These are phyloP conservation scores for Beauveria medogensis DNA, from an alignment of 2,329 filamentous ascomycete genomes.

Conservation along the genomic window DNA sequence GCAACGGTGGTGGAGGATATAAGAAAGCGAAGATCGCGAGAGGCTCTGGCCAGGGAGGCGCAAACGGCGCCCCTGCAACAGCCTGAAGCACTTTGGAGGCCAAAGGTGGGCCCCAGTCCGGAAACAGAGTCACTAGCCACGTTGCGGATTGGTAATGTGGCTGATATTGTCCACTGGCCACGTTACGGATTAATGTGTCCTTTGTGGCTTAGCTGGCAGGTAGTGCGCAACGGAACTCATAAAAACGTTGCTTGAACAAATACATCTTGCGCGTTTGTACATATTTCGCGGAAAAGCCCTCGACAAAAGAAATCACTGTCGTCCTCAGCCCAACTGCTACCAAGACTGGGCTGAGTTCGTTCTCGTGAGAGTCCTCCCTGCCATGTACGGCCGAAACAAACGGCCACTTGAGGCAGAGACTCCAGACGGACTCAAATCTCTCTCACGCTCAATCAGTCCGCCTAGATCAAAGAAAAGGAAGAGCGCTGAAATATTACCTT, in stretches of 20 bases:
- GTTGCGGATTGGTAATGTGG: not conserved
- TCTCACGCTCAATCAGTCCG: conserved; percentile 38
- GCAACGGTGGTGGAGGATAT: conserved; percentile 2
- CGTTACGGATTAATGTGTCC: not conserved
- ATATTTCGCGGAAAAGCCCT: too few relatives aligned
- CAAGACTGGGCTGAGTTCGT: not conserved
- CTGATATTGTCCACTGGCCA: not conserved
- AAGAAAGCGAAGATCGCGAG: not conserved
- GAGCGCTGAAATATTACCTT: conserved; percentile 31
- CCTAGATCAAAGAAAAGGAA: conserved; percentile 27
- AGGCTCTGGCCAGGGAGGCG: not conserved
- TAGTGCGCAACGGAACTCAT: not conserved
- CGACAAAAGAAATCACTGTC: not conserved
- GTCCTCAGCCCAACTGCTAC: not conserved
- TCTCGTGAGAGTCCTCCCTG: not conserved
- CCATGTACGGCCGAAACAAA: conserved; percentile 2
- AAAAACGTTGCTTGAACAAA: not conserved
- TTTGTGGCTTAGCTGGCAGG: not conserved
- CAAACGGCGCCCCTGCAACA: not conserved
- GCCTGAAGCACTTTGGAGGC: not conserved
- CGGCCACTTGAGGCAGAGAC: not conserved
- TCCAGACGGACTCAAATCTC: conserved; percentile 18
- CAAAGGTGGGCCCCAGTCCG: not conserved
- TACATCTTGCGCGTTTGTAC: not conserved
- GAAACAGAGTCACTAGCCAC: not conserved